phyloP scores from a whole-genome alignment of 139 green algal species.

The Closterium sp. region DNA sequence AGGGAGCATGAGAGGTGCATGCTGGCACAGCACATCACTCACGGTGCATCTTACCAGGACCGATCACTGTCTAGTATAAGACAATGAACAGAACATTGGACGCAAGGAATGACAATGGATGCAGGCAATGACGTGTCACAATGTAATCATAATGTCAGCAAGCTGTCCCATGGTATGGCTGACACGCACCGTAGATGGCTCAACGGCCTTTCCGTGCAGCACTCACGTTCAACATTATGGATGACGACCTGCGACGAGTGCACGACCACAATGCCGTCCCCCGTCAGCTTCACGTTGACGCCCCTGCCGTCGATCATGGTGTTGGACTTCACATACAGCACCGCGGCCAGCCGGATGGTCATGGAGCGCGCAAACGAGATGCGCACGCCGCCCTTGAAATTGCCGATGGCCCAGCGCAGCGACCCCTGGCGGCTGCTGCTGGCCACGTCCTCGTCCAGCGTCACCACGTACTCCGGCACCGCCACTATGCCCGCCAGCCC shows the following conservation, averaged over 20 bases:
- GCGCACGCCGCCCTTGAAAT: not conserved
- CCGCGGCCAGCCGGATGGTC: not conserved
- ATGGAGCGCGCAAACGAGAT: constrained; percentile 5
- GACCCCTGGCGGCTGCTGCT: not conserved
- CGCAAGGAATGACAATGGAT: too few species aligned
- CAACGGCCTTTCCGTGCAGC: too few species aligned
- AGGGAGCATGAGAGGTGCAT: too few species aligned
- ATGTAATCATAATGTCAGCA: too few species aligned
- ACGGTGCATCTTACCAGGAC: too few species aligned
- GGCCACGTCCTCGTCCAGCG: not conserved
- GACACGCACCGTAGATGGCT: too few species aligned
- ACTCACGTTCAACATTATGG: not conserved
- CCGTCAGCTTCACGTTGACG: not conserved
- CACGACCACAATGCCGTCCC: not conserved
- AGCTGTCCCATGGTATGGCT: too few species aligned
- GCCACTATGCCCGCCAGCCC: not conserved
- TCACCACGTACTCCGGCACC: not conserved
- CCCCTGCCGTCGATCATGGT: constrained; percentile 4
- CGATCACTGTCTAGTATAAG: too few species aligned
- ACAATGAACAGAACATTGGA: too few species aligned
- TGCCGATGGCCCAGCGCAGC: not conserved
- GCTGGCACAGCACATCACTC: too few species aligned
- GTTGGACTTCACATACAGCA: not conserved
- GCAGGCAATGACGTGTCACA: too few species aligned
- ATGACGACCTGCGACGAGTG: not conserved